These are phyloP conservation scores for Lachancea meyersii DNA, from an alignment of 805 yeast species.

Conservation along the genomic window DNA sequence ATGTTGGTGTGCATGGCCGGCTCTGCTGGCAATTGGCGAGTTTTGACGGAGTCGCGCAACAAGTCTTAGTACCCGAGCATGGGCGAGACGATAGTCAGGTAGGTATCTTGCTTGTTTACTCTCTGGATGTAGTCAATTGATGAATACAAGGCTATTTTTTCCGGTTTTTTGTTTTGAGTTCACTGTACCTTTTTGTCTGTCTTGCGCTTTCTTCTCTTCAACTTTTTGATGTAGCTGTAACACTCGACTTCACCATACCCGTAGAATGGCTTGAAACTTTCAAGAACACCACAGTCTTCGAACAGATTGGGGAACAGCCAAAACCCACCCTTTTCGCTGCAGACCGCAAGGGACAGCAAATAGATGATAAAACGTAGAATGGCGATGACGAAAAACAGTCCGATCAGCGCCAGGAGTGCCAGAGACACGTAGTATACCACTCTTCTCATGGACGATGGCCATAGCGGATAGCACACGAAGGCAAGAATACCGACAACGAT, in stretches of 20 bases:
- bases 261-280: constrained; percentile 85
- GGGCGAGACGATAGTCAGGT: too few relatives aligned
- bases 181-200: constrained; percentile 19
- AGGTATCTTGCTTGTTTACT: too few relatives aligned
- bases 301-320: constrained; percentile 96
- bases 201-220: constrained; percentile 29
- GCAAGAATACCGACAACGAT: constrained; percentile 58
- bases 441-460: constrained; percentile 86
- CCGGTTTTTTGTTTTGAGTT: background rate
- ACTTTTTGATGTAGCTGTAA: constrained; percentile 29
- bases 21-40: background rate
- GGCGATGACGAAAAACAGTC: constrained; percentile 69
- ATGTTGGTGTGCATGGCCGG: background rate
- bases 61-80: too few relatives aligned
- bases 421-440: constrained; percentile 90
- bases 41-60: background rate
- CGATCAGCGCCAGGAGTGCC: constrained; percentile 66
- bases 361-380: constrained; percentile 68
- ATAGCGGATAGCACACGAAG: constrained; percentile 78
- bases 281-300: constrained; percentile 90
- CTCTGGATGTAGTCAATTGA: too few relatives aligned
- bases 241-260: constrained; percentile 59
- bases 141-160: background rate
- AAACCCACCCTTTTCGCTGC: constrained; percentile 57
- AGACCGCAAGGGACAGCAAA: constrained; percentile 34